Evolutionary conservation across 176 grass and related monocot genomes (phyloP).

Genomic region (Ampelocalamus luodianensis): DNA sequence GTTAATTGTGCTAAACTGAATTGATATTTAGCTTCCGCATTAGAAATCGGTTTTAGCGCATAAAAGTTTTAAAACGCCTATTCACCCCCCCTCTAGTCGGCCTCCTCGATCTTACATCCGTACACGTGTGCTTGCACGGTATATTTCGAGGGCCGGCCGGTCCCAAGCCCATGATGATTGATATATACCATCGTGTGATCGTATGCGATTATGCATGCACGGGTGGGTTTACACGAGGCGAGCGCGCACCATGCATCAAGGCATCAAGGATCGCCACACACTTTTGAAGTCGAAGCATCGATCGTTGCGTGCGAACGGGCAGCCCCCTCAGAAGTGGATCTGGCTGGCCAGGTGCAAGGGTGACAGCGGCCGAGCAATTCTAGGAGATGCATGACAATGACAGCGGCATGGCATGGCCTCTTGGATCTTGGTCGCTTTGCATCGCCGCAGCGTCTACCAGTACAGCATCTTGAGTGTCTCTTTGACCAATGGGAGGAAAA

Average conservation of each 20-base stretch:
- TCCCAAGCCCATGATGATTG: too few species aligned
- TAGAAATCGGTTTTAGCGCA: too few species aligned
- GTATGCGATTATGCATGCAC: too few species aligned
- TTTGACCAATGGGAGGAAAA: neutral
- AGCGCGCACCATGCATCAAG: too few species aligned
- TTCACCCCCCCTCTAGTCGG: too few species aligned
- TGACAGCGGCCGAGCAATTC: too few species aligned
- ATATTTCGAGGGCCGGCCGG: too few species aligned
- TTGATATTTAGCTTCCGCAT: too few species aligned
- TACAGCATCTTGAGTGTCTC: neutral
- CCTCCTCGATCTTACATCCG: too few species aligned
- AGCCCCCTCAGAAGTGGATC: slow-evolving; percentile 27
- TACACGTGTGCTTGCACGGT: neutral
- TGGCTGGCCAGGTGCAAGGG: neutral
- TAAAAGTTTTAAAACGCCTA: too few species aligned
- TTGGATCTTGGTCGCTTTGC: neutral
- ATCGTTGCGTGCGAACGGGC: neutral
- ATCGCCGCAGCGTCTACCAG: neutral
- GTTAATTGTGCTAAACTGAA: too few species aligned
- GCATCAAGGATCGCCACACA: neutral
- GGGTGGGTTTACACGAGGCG: neutral
- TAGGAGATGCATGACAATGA: neutral
- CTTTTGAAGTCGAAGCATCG: neutral
- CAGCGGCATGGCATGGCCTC: neutral
- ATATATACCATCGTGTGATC: neutral